Evolutionary conservation across 805 yeast genomes (phyloP).

Genomic region (Kodamaea leandrae): DNA sequence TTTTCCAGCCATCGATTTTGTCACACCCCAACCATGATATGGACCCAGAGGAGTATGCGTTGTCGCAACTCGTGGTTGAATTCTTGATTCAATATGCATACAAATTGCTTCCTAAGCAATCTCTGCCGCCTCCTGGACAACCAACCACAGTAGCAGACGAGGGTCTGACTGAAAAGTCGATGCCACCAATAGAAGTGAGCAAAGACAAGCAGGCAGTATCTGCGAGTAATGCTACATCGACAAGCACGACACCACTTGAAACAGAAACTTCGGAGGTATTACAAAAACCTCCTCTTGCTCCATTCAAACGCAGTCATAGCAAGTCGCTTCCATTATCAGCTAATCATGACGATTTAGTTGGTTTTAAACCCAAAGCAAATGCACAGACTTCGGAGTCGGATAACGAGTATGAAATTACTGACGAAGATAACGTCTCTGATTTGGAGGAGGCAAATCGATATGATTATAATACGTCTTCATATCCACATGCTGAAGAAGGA

Average conservation of each 20-base stretch:
- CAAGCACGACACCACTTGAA: constrained; percentile 18
- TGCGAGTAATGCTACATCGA: constrained; percentile 14
- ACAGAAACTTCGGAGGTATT: constrained; percentile 5
- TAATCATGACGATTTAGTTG: constrained; percentile 37
- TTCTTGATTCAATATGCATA: constrained; percentile 85
- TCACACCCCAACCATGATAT: constrained; percentile 92
- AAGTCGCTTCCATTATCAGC: constrained; percentile 31
- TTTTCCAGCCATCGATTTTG: constrained; percentile 93
- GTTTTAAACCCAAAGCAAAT: constrained; percentile 35
- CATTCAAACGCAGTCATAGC: constrained; percentile 29
- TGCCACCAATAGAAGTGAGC: background rate
- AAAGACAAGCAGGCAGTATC: background rate
- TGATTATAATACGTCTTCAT: constrained; percentile 1
- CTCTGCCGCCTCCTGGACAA: constrained; percentile 2
- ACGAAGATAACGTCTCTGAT: constrained; percentile 21
- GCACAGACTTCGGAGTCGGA: constrained; percentile 46
- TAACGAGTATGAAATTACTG: constrained; percentile 34
- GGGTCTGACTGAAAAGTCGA: background rate
- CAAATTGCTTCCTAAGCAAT: constrained; percentile 61
- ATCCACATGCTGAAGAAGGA: background rate
- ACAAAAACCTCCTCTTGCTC: constrained; percentile 14
- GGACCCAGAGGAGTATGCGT: constrained; percentile 86
- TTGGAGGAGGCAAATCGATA: constrained; percentile 13
- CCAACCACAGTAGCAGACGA: constrained; percentile 1
- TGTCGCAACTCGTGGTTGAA: constrained; percentile 82